Evolutionary conservation across 768 basidiomycete species (phyloP), one percentile per base, ranked within the genome.

Genomic region (Stropharia rugosoannulata): DNA sequence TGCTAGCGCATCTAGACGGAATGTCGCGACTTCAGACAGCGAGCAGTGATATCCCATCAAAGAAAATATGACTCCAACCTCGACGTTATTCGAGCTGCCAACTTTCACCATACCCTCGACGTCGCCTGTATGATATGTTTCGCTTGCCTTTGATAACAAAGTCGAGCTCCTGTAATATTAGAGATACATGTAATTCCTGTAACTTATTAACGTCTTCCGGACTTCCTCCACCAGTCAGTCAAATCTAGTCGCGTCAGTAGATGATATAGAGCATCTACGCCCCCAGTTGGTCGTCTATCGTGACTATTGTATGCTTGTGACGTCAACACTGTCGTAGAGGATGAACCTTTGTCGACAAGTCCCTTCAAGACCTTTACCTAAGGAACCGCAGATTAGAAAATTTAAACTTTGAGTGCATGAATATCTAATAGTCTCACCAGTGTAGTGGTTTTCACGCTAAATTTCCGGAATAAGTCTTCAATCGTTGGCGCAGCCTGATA

Each of bases 401-500:
- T 51, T 15, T 58, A 43, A 32, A 25, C 19, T 10, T 41, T 2
- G 36, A 15, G n/a, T 5, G 40, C 6, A 32, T 40, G 54, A 22
- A 46, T 51, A 5, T 22, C 12, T 35, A 42, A 10, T n/a, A 39
- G 18, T 73, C 86, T 59, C 58, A 90, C 90, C 68, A 92, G 64
- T 2, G 73, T 76, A 0, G 71, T 61, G 76, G 87, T 81, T 63
- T 80, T 86, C 36, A 68, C 66, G 16, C 75, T 72, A 64, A 90
- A 90, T 49, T 75, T 75, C 5, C 62, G 53, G 59, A 78, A 82
- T 4, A 90, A 70, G 7, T 81, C 76, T 44, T 83, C 81, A 2
- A 90, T 72, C 57, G 73, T 54, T 1, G 76, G 75, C 4, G 79
- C 80, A n/a, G 87, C 90, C 55, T 82, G 74, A 63, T 87, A 84